Evolutionary conservation across 2,329 filamentous ascomycete genomes (phyloP), one percentile per base, ranked within the genome.

Genomic region (Colletotrichum tofieldiae): DNA sequence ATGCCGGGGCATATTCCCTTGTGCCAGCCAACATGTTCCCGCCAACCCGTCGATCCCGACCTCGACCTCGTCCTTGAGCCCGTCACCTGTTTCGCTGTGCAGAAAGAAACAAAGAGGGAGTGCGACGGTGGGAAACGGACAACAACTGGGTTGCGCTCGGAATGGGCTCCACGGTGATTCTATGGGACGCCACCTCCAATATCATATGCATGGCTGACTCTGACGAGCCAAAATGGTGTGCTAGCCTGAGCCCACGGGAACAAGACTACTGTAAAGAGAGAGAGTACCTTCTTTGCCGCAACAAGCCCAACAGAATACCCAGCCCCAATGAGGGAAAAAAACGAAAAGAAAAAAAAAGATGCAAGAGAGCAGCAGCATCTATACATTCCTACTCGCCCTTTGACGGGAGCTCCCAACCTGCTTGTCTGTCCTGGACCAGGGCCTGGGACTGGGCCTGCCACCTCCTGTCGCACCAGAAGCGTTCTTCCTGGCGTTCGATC

Each of bases 131-230:
- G 45, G 52, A 63, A 62, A 56, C 35, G 37, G 37, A 29, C 52
- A 47, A 23, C 20, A 45, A 55, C 45, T 54, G 65, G 45, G 49
- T 29, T 14, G 55, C 37, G 55, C 55, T 41, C 39, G 37, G 37
- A 18, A 66, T 43, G 18, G 54, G 51, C 47, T 23, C 47, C 61
- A 62, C 29, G 39, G 45, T 47, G 37, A 47, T 47, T 63, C 58
- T 55, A 54, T 65, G 65, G 60, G 65, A 72, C 69, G 69, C 69
- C 65, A 72, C 69, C 65, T 69, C 54, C 69, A 72, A 72, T 72
- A 72, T 72, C 69, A 41, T 49, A 60, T 69, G 59, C 68, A 71
- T 71, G 65, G 65, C 69, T 69, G 65, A 65, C 69, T 72, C 58
- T 69, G 45, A 41, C 14, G 18, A 29, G 54, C 39, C 26, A 64